phyloP scores from a whole-genome alignment of 768 basidiomycete species.

The Termitomyces sp. region DNA sequence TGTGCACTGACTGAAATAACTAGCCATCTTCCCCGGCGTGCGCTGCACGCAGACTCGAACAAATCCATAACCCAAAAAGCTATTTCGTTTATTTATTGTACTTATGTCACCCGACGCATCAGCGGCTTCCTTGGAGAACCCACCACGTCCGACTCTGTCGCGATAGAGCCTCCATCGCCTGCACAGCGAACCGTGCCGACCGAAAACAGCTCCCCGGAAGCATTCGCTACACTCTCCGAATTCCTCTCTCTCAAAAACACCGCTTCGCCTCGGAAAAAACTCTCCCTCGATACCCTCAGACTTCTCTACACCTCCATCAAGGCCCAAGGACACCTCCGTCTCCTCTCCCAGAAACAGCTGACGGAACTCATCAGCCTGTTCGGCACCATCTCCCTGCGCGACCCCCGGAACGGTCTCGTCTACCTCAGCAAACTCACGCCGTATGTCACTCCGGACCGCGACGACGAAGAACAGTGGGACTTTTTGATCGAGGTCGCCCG shows the following conservation, averaged over 20 bases:
- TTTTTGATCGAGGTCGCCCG: slow-evolving; percentile 38
- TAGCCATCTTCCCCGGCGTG: neutral
- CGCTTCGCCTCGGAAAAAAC: slow-evolving; percentile 11
- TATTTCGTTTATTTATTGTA: neutral
- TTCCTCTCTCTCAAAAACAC: slow-evolving; percentile 18
- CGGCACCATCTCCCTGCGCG: slow-evolving; percentile 39
- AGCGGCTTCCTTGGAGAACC: neutral
- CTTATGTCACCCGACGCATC: slow-evolving; percentile 1
- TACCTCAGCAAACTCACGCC: slow-evolving; percentile 26
- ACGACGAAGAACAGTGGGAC: slow-evolving; percentile 37
- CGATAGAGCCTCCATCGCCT: neutral
- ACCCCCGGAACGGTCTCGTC: slow-evolving; percentile 16
- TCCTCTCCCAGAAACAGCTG: slow-evolving; percentile 29
- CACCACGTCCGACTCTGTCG: neutral
- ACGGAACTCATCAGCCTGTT: slow-evolving; percentile 40
- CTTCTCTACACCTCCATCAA: slow-evolving; percentile 33
- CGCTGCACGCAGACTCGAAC: neutral
- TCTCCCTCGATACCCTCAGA: slow-evolving; percentile 27
- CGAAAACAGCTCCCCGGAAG: neutral
- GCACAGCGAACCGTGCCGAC: no score
- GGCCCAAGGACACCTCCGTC: slow-evolving; percentile 24
- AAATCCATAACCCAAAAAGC: neutral
- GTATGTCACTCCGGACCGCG: slow-evolving; percentile 14
- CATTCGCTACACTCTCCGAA: slow-evolving; percentile 14
- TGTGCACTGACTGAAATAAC: no score